phyloP scores from a whole-genome alignment of 306 rosid genomes.

The Sophora flavescens region DNA sequence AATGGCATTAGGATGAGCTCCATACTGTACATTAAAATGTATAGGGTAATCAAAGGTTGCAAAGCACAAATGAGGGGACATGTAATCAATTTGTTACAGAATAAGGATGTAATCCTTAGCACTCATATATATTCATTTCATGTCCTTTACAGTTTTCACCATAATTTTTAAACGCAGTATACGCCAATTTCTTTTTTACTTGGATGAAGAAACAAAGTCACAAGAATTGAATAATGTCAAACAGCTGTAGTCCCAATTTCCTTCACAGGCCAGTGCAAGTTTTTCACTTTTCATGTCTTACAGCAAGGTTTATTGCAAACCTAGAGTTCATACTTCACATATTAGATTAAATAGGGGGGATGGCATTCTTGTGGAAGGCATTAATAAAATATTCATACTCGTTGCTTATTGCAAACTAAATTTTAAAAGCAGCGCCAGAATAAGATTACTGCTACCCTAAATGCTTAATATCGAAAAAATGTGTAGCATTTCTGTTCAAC shows the following conservation, averaged over 20 bases:
- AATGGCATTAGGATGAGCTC: constrained; percentile 24
- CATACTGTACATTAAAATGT: constrained; percentile 41
- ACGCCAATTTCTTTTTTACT: not conserved
- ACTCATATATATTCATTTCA: constrained; percentile 17
- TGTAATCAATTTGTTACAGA: constrained; percentile 19
- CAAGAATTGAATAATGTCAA: not conserved
- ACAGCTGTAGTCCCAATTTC: not conserved
- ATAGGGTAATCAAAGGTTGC: constrained; percentile 41
- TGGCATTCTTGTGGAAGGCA: not conserved
- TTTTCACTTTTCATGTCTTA: not conserved
- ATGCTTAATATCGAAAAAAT: not conserved
- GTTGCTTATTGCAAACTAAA: constrained; percentile 19
- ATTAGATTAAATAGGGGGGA: not conserved
- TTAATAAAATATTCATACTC: constrained; percentile 11
- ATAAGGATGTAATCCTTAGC: not conserved
- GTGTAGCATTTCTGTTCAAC: not conserved
- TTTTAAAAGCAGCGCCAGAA: constrained; percentile 6
- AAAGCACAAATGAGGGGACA: constrained; percentile 21
- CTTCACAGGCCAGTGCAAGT: constrained; percentile 9
- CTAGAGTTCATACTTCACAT: not conserved
- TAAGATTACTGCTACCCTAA: constrained; percentile 4
- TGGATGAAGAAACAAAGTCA: not conserved
- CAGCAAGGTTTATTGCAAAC: constrained; percentile 1
- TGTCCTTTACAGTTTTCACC: constrained; percentile 10
- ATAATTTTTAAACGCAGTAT: not conserved